These are phyloP conservation scores for Fusarium sp. DNA, from an alignment of 2,329 filamentous ascomycete species.

Conservation along the genomic window DNA sequence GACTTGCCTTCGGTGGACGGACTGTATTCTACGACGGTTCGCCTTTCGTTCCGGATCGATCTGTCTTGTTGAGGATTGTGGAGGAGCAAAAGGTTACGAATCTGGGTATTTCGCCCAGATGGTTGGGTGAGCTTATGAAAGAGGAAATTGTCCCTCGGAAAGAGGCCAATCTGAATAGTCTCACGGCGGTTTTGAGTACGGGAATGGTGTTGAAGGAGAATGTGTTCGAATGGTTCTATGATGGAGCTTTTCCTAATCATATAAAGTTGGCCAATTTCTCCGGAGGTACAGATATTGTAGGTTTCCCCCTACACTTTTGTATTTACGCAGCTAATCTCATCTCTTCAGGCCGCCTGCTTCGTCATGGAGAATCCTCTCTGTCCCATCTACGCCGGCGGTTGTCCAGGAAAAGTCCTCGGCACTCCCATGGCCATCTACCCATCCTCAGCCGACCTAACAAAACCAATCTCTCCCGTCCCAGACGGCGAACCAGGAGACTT, in stretches of 20 bases:
- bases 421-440: conserved; percentile 71
- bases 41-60: conserved; percentile 77
- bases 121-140: conserved; percentile 78
- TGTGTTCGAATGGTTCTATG: conserved; percentile 83
- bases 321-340: neutral
- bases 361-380: conserved; percentile 73
- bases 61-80: conserved; percentile 71
- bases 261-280: conserved; percentile 80
- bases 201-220: conserved; percentile 85
- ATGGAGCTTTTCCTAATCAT: conserved; percentile 73
- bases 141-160: conserved; percentile 70
- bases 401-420: conserved; percentile 62
- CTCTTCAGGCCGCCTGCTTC: conserved; percentile 67
- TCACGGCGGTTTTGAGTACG: conserved; percentile 75
- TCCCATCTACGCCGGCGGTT: conserved; percentile 71
- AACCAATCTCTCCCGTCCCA: conserved; percentile 57
- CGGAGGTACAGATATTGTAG: conserved; percentile 80
- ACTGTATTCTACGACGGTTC: conserved; percentile 85
- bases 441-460: conserved; percentile 56
- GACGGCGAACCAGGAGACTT: conserved; percentile 79
- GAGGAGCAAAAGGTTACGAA: conserved; percentile 75
- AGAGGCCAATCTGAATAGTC: conserved; percentile 69
- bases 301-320: conserved; percentile 29
- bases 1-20: conserved; percentile 69
- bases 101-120: conserved; percentile 80